These are phyloP conservation scores for Pulveroboletus sp. DNA, from an alignment of 768 basidiomycete species.

Conservation along the genomic window DNA sequence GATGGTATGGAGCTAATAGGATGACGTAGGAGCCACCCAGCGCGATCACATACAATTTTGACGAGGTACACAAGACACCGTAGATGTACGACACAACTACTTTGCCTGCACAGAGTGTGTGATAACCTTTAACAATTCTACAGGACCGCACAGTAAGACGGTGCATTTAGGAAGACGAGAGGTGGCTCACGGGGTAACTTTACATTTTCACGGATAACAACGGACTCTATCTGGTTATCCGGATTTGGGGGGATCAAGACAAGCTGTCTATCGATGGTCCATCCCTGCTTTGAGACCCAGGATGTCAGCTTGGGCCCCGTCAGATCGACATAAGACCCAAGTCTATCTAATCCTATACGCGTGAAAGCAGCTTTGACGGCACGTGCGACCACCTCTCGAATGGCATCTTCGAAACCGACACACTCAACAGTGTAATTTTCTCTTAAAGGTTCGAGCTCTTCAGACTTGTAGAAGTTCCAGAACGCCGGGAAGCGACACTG, in stretches of 20 bases:
- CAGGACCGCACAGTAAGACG: background rate
- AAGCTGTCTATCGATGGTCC: constrained; percentile 59
- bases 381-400: constrained; percentile 70
- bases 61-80: constrained; percentile 2
- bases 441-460: constrained; percentile 62
- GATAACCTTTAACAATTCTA: constrained; percentile 75
- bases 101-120: constrained; percentile 62
- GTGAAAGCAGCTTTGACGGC: constrained; percentile 78
- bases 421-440: constrained; percentile 87
- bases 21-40: background rate
- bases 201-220: constrained; percentile 78
- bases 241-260: constrained; percentile 73
- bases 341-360: constrained; percentile 59
- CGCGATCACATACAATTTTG: background rate
- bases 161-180: background rate
- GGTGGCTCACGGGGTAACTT: constrained; percentile 67
- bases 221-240: constrained; percentile 84
- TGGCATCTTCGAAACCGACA: constrained; percentile 77
- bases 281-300: constrained; percentile 62
- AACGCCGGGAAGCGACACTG: constrained; percentile 87
- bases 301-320: constrained; percentile 55
- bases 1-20: background rate
- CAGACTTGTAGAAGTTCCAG: constrained; percentile 72
- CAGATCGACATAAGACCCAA: constrained; percentile 69
- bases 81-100: constrained; percentile 14